A percentile compares a stretch with the other conserved stretches of the same genome.
Evolutionary conservation across 805 yeast genomes (phyloP).

Genomic region (Suhomyces tanzawaensis): DNA sequence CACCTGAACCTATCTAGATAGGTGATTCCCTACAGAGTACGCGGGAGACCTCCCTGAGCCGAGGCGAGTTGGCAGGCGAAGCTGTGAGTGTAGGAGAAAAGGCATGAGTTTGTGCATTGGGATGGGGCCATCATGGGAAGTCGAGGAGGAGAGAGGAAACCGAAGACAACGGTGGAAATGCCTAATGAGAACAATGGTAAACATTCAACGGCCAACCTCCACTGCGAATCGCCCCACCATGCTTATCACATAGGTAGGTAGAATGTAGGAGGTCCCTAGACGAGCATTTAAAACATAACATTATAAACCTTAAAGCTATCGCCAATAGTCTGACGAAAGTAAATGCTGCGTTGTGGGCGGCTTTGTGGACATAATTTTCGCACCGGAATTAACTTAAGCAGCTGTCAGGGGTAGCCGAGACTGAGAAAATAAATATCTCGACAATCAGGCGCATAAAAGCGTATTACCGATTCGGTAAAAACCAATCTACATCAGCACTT

Average conservation of each 20-base stretch:
- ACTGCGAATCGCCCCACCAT: not conserved
- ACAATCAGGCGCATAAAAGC: not conserved
- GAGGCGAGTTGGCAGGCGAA: too few relatives aligned
- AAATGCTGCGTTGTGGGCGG: not conserved
- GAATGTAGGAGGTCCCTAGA: not conserved
- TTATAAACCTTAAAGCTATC: not conserved
- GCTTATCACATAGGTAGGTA: not conserved
- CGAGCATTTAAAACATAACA: constrained; percentile 3
- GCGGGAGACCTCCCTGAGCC: too few relatives aligned
- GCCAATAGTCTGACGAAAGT: not conserved
- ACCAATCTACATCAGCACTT: not conserved
- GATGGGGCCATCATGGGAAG: too few relatives aligned
- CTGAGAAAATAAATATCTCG: not conserved
- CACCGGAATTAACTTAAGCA: not conserved
- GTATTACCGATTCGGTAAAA: not conserved
- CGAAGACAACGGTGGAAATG: too few relatives aligned
- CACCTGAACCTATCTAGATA: too few relatives aligned
- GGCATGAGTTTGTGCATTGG: too few relatives aligned
- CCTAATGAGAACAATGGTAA: too few relatives aligned
- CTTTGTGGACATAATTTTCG: not conserved
- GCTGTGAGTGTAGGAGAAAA: too few relatives aligned
- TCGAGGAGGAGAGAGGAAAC: too few relatives aligned
- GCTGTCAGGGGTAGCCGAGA: constrained; percentile 5
- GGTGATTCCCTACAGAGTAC: too few relatives aligned
- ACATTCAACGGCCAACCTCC: not conserved